Percentiles rank a stretch among this genome's conserved stretches.
These are phyloP conservation scores for Epichloe uncinata DNA, from an alignment of 2,329 filamentous ascomycete species.

Conservation along the genomic window DNA sequence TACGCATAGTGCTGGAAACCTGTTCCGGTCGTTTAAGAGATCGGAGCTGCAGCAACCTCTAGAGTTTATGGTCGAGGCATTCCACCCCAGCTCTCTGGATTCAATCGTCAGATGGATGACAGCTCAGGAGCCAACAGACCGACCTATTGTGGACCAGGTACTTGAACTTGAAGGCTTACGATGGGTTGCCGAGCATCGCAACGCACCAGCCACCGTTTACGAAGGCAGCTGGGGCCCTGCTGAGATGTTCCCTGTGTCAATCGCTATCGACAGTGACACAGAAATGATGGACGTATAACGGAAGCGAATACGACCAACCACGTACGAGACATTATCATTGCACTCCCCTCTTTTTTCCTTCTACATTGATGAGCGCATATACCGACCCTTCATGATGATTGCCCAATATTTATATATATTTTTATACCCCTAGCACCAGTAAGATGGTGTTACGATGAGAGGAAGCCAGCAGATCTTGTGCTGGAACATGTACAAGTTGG, in stretches of 20 bases:
- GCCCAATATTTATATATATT: slow-evolving; percentile 1
- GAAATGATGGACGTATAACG: slow-evolving; percentile 46
- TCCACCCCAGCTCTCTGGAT: slow-evolving; percentile 64
- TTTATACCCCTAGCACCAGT: slow-evolving; percentile 2
- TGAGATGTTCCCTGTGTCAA: slow-evolving; percentile 29
- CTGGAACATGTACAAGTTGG: slow-evolving; percentile 13
- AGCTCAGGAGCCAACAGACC: slow-evolving; percentile 53
- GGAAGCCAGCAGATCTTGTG: slow-evolving; percentile 10
- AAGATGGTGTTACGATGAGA: slow-evolving; percentile 9
- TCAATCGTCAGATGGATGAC: slow-evolving; percentile 83
- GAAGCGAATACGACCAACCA: slow-evolving; percentile 3
- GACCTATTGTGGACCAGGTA: slow-evolving; percentile 63
- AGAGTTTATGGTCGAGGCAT: slow-evolving; percentile 72
- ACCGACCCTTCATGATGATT: not conserved
- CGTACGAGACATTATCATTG: not conserved
- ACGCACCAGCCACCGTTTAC: slow-evolving; percentile 84
- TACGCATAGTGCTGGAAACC: slow-evolving; percentile 19
- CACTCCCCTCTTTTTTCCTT: not conserved
- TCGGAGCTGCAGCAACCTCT: slow-evolving; percentile 52
- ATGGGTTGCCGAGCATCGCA: slow-evolving; percentile 67
- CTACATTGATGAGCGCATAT: not conserved
- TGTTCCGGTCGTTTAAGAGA: slow-evolving; percentile 34
- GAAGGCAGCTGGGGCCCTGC: slow-evolving; percentile 91
- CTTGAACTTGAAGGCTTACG: slow-evolving; percentile 59
- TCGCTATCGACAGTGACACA: slow-evolving; percentile 31